A percentile compares a stretch with the other conserved stretches of the same genome.
Conservation (phyloP, 164 flowering plant species). For the Macadamia integrifolia region DNA sequence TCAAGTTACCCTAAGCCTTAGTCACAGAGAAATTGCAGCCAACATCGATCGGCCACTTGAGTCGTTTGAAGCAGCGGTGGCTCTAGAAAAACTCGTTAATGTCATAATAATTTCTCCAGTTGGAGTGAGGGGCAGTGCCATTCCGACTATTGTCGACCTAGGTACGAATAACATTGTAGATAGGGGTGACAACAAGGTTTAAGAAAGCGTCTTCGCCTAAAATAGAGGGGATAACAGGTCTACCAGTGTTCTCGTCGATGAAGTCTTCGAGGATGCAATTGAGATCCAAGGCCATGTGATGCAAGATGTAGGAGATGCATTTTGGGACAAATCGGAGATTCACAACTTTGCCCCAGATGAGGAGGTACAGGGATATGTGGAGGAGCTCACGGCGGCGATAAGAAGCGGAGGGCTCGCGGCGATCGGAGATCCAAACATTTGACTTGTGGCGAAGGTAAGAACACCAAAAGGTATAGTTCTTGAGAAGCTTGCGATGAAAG, state of each 20-base stretch:
- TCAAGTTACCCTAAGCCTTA: constrained; percentile 15
- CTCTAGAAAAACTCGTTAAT: constrained; percentile 93
- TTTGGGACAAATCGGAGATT: too few species aligned
- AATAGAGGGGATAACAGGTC: too few species aligned
- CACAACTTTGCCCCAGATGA: too few species aligned
- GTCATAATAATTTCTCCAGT: constrained; percentile 97
- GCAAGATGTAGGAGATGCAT: too few species aligned
- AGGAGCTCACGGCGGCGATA: too few species aligned
- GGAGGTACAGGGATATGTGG: too few species aligned
- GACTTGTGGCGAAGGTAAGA: too few species aligned
- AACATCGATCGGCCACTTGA: constrained; percentile 69
- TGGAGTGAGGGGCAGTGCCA: constrained; percentile 84
- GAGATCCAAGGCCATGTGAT: constrained; percentile 76
- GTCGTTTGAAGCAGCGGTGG: constrained; percentile 48
- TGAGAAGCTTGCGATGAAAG: constrained; percentile 55
- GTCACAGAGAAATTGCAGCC: constrained; percentile 41
- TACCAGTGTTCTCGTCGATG: constrained; percentile 61
- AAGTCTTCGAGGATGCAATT: constrained; percentile 55
- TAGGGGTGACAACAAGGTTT: constrained; percentile 50
- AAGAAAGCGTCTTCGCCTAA: too few species aligned
- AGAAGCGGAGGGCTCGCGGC: constrained; percentile 12
- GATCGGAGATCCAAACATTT: too few species aligned
- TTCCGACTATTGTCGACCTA: constrained; percentile 68
- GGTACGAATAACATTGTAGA: too few species aligned
- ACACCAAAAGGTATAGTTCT: constrained; percentile 67